Percentiles rank a stretch among this genome's conserved stretches.
Conservation (phyloP, 148 eudicot genomes). For the Cornus florida region DNA sequence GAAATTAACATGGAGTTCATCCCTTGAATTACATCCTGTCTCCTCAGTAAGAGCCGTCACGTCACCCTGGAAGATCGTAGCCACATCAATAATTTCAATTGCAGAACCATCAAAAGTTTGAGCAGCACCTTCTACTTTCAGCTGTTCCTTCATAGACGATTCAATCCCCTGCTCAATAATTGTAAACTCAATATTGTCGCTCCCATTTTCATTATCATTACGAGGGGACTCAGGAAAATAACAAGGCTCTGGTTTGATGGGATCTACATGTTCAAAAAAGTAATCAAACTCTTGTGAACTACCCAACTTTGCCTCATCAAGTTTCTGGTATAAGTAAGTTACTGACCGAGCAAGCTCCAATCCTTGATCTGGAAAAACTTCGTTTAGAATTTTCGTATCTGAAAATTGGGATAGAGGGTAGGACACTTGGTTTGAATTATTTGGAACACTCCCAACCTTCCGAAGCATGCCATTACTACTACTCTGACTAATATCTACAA, state of each 20-base stretch:
- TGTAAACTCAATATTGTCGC: conserved; percentile 25
- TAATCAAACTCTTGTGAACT: conserved; percentile 28
- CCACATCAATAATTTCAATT: conserved; percentile 51
- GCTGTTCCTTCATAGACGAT: conserved; percentile 18
- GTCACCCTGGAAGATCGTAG: conserved; percentile 52
- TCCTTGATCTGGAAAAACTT: conserved; percentile 26
- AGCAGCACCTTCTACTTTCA: conserved; percentile 15
- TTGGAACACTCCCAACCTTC: conserved; percentile 48
- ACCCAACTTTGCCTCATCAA: conserved; percentile 41
- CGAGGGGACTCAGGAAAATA: conserved; percentile 14
- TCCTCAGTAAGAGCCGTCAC: conserved; percentile 25
- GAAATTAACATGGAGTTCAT: conserved; percentile 7
- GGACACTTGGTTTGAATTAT: conserved; percentile 30
- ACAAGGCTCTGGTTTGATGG: conserved; percentile 13
- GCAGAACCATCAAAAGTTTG: conserved; percentile 28
- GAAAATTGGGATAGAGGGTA: conserved; percentile 26
- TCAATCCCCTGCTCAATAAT: conserved; percentile 46
- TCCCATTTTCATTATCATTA: conserved; percentile 25
- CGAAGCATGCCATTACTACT: conserved; percentile 31
- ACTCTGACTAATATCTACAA: conserved; percentile 26
- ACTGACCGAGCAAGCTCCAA: conserved; percentile 43
- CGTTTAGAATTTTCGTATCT: conserved; percentile 29
- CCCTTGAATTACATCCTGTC: conserved; percentile 7
- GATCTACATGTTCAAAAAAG: conserved; percentile 23
- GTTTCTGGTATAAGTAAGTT: conserved; percentile 42